Conservation (phyloP, 2,329 filamentous ascomycete genomes). For the Claviceps spartinae region DNA sequence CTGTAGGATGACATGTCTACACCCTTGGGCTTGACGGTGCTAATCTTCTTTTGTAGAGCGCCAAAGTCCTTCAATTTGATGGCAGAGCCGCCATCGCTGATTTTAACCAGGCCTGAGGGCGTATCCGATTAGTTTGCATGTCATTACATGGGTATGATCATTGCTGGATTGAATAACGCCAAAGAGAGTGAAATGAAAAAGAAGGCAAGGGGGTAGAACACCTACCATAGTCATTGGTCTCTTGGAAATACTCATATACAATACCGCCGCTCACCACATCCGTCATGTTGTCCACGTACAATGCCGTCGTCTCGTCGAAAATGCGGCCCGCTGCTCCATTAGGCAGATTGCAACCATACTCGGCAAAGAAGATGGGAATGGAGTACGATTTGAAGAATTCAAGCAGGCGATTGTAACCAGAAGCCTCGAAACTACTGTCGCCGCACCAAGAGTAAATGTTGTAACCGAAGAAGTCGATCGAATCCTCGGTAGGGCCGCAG, state of each 20-base stretch:
- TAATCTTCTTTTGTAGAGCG: slow-evolving; percentile 56
- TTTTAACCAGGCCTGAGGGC: slow-evolving; percentile 47
- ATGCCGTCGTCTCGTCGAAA: slow-evolving; percentile 72
- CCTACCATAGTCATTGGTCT: slow-evolving; percentile 73
- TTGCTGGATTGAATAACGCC: neutral
- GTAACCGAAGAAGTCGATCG: slow-evolving; percentile 98
- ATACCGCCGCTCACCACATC: slow-evolving; percentile 87
- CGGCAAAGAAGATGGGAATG: slow-evolving; percentile 93
- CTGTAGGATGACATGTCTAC: slow-evolving; percentile 56
- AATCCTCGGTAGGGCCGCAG: slow-evolving; percentile 51
- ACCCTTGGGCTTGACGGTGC: slow-evolving; percentile 50
- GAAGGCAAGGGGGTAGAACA: slow-evolving; percentile 2
- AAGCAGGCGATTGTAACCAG: slow-evolving; percentile 72
- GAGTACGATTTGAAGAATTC: slow-evolving; percentile 80
- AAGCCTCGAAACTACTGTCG: slow-evolving; percentile 58
- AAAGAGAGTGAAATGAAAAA: neutral
- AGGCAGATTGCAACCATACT: slow-evolving; percentile 85
- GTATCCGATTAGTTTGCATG: neutral
- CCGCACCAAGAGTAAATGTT: slow-evolving; percentile 99
- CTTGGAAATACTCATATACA: slow-evolving; percentile 97
- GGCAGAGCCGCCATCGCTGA: slow-evolving; percentile 40
- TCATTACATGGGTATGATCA: neutral
- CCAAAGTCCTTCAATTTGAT: slow-evolving; percentile 61
- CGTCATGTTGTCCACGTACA: slow-evolving; percentile 73
- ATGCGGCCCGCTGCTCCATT: slow-evolving; percentile 51